These are phyloP conservation scores for Hamigera avellanea DNA, from an alignment of 495 filamentous ascomycete species.

Conservation along the genomic window DNA sequence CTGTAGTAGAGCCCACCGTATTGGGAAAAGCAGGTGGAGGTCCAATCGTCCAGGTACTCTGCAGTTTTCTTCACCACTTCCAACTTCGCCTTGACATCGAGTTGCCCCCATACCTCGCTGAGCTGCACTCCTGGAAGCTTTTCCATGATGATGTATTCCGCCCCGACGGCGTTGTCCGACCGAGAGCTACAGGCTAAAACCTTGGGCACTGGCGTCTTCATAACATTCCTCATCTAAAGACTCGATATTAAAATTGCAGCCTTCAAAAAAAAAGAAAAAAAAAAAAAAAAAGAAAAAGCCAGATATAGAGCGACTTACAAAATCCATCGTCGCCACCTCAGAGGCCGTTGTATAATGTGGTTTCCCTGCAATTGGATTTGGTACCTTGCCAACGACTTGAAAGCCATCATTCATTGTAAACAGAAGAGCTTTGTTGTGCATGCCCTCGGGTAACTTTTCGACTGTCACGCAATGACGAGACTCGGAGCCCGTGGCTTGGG, in stretches of 20 bases:
- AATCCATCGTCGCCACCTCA: constrained; percentile 26
- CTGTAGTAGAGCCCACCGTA: constrained; percentile 11
- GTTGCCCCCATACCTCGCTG: constrained; percentile 6
- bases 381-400: constrained; percentile 17
- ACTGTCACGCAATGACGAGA: constrained; percentile 4
- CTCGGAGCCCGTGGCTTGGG: constrained; percentile 5
- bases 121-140: constrained; percentile 7
- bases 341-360: constrained; percentile 18
- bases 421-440: constrained; percentile 19
- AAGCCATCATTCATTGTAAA: constrained; percentile 20
- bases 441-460: constrained; percentile 14
- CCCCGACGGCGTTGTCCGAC: constrained; percentile 10
- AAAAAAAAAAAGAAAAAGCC: no score
- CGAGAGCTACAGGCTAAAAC: constrained; percentile 10
- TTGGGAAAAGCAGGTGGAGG: constrained; percentile 4
- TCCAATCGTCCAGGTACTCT: constrained; percentile 7
- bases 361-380: constrained; percentile 19
- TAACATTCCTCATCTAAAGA: constrained; percentile 13
- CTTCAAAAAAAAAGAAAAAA: background rate
- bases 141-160: constrained; percentile 20
- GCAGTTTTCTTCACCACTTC: constrained; percentile 9
- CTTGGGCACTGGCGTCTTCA: constrained; percentile 10
- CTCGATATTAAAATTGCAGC: constrained; percentile 23
- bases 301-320: constrained; percentile 5
- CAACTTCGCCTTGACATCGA: constrained; percentile 5